Percentiles rank a stretch among this genome's conserved stretches.
phyloP scores from a whole-genome alignment of 192 early-diverging fungal species.

The Gonapodya prolifera region DNA sequence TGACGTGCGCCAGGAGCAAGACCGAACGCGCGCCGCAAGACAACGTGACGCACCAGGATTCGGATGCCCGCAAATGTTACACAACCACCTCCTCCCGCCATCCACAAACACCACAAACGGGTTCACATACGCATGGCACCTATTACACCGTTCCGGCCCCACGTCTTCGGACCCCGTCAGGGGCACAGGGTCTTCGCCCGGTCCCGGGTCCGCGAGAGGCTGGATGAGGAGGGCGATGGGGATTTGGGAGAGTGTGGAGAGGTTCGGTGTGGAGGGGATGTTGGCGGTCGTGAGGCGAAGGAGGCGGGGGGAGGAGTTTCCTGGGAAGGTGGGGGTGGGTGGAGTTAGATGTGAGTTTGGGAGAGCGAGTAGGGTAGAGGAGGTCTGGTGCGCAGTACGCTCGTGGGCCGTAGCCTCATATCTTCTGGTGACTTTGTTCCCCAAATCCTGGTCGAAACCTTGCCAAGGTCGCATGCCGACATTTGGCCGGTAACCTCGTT shows the following conservation, averaged over 20 bases:
- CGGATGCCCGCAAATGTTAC: conserved; percentile 84
- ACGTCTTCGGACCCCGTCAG: conserved; percentile 71
- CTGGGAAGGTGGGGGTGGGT: too few species aligned
- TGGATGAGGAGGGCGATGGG: conserved; percentile 83
- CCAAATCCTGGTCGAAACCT: too few species aligned
- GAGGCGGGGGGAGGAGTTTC: conserved; percentile 82
- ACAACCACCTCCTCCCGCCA: conserved; percentile 82
- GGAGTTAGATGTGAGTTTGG: too few species aligned
- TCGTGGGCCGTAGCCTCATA: too few species aligned
- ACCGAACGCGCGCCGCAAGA: neutral
- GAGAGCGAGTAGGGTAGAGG: too few species aligned
- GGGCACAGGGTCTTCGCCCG: conserved; percentile 65
- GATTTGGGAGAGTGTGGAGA: conserved; percentile 61
- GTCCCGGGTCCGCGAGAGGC: conserved; percentile 72
- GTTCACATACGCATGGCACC: conserved; percentile 93
- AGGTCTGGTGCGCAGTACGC: too few species aligned
- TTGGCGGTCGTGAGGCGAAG: conserved; percentile 80
- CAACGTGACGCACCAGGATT: conserved; percentile 48
- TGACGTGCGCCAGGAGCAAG: neutral
- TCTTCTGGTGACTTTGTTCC: too few species aligned
- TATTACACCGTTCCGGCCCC: conserved; percentile 78
- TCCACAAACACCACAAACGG: conserved; percentile 76
- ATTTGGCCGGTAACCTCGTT: too few species aligned
- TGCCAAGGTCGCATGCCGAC: too few species aligned
- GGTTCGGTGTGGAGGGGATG: conserved; percentile 69